These are phyloP conservation scores for Fraxinus excelsior DNA, from an alignment of 257 asterid genomes.

Conservation along the genomic window DNA sequence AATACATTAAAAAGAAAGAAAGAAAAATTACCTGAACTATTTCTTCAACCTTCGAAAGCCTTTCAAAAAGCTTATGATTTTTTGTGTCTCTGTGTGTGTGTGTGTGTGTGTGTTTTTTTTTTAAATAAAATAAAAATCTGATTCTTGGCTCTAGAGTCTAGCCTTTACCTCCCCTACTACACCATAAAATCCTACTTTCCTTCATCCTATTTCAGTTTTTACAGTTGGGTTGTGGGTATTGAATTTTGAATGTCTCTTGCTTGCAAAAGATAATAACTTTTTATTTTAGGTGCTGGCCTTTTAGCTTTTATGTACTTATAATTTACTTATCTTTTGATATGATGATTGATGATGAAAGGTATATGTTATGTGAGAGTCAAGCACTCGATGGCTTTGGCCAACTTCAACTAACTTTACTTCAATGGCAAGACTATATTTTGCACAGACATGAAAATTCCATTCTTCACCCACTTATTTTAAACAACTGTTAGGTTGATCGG, in stretches of 20 bases:
- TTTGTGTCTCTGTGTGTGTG: no score
- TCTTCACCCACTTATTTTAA: slow-evolving; percentile 44
- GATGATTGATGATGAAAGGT: slow-evolving; percentile 28
- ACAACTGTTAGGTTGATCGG: slow-evolving; percentile 43
- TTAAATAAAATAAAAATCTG: no score
- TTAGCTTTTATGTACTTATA: slow-evolving; percentile 35
- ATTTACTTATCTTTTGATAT: slow-evolving; percentile 26
- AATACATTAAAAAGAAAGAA: slow-evolving; percentile 4
- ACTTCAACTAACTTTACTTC: slow-evolving; percentile 48
- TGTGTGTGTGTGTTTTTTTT: no score
- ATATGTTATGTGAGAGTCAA: slow-evolving; percentile 9
- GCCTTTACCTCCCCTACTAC: slow-evolving; percentile 37
- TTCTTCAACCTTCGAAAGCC: slow-evolving; percentile 43
- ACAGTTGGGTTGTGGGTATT: slow-evolving; percentile 10
- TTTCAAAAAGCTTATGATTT: slow-evolving; percentile 48
- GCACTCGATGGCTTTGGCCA: slow-evolving; percentile 43
- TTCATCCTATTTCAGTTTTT: slow-evolving; percentile 11
- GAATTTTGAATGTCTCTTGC: slow-evolving; percentile 5
- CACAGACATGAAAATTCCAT: slow-evolving; percentile 31
- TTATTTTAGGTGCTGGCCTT: slow-evolving; percentile 16
- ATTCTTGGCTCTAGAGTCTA: slow-evolving; percentile 16
- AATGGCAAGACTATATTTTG: slow-evolving; percentile 56
- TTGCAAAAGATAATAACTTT: neutral
- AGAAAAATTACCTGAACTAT: slow-evolving; percentile 40
- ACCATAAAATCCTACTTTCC: slow-evolving; percentile 29